A percentile compares a stretch with the other conserved stretches of the same genome.
These are phyloP conservation scores for Fusarium bactridioides DNA, from an alignment of 2,329 filamentous ascomycete species.

Conservation along the genomic window DNA sequence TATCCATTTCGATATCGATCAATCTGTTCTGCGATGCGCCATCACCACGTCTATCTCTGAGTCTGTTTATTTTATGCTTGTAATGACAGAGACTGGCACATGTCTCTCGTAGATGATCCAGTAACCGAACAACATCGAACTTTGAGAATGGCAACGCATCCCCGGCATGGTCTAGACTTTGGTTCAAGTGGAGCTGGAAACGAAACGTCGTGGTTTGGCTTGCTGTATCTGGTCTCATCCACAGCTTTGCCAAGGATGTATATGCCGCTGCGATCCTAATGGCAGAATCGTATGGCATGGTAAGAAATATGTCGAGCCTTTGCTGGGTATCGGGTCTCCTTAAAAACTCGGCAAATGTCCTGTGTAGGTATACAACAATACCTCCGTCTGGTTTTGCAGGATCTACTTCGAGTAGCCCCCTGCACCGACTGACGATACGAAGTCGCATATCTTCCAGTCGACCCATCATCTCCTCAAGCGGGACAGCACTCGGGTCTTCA, in stretches of 20 bases:
- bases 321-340: accelerated
- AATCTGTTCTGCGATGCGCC: background rate
- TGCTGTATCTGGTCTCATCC: background rate
- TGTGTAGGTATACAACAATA: background rate
- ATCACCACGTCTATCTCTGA: background rate
- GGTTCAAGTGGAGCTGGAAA: accelerated
- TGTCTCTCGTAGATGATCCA: background rate
- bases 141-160: accelerated
- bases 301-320: background rate
- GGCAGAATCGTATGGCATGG: background rate
- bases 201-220: accelerated
- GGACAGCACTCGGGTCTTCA: background rate
- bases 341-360: background rate
- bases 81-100: background rate
- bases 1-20: accelerated
- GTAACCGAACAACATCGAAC: background rate
- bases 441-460: background rate
- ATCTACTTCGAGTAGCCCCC: background rate
- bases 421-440: constrained; percentile 13
- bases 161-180: background rate
- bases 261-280: background rate
- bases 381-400: accelerated
- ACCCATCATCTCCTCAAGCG: accelerated
- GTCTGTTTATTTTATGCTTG: background rate
- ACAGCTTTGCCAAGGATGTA: background rate